Evolutionary conservation across 2,329 filamentous ascomycete genomes (phyloP).

Genomic region (Coniochaeta hoffmannii): DNA sequence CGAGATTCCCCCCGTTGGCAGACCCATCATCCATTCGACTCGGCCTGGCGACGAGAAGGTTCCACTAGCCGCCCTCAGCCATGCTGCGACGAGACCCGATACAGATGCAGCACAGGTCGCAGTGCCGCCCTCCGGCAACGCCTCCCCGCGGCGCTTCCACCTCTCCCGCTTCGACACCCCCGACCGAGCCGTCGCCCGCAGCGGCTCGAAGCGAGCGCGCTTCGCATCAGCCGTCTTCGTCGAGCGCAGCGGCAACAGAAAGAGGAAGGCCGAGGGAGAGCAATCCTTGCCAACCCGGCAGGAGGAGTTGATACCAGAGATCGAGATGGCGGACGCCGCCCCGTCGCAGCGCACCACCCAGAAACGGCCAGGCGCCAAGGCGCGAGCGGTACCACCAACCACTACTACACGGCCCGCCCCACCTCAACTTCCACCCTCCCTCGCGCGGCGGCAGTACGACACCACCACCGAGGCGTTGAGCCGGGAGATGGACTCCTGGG

Average conservation of each 20-base stretch:
- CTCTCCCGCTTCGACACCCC: constrained; percentile 12
- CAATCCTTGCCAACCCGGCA: constrained; percentile 7
- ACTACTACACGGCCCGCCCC: constrained; percentile 7
- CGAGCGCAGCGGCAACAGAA: constrained; percentile 14
- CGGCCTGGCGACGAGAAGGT: constrained; percentile 27
- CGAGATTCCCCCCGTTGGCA: constrained; percentile 11
- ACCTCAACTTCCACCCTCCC: constrained; percentile 10
- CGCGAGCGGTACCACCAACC: not conserved
- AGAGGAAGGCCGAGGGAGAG: not conserved
- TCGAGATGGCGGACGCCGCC: not conserved
- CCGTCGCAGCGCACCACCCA: not conserved
- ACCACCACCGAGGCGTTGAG: constrained; percentile 43
- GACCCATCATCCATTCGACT: constrained; percentile 43
- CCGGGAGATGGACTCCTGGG: constrained; percentile 51
- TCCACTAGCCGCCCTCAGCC: constrained; percentile 8
- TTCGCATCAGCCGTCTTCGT: constrained; percentile 15
- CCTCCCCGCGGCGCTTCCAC: constrained; percentile 16
- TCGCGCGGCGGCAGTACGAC: constrained; percentile 11
- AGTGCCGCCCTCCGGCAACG: not conserved
- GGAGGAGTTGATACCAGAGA: not conserved
- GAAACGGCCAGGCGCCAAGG: constrained; percentile 8
- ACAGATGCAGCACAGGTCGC: constrained; percentile 8
- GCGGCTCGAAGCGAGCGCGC: constrained; percentile 14
- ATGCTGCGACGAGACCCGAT: constrained; percentile 6
- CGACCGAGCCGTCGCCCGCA: constrained; percentile 5